Conservation (phyloP, 306 rosid species). For the Notholithocarpus densiflorus region DNA sequence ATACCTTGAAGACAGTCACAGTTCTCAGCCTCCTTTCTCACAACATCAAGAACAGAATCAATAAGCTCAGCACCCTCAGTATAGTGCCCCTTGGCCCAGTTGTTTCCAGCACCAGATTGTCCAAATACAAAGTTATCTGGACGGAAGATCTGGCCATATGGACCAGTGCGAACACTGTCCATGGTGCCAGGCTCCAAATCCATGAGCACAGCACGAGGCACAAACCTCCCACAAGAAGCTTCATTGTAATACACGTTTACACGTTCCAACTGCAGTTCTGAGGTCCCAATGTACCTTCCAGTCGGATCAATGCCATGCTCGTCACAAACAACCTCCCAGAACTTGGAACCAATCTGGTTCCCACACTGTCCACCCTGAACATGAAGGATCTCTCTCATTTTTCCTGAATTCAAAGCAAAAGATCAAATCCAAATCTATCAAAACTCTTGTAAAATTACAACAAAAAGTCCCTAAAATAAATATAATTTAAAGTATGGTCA, state of each 20-base stretch:
- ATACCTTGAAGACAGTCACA: conserved; percentile 59
- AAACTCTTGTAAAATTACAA: neutral
- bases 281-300: conserved; percentile 44
- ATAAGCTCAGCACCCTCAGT: conserved; percentile 62
- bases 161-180: conserved; percentile 60
- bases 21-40: conserved; percentile 56
- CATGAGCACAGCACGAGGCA: conserved; percentile 63
- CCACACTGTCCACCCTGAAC: conserved; percentile 65
- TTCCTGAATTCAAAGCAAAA: conserved; percentile 22
- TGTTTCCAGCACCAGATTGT: conserved; percentile 62
- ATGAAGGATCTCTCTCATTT: conserved; percentile 63
- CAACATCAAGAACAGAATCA: conserved; percentile 56
- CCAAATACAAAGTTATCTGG: conserved; percentile 61
- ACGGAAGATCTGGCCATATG: conserved; percentile 57
- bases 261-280: conserved; percentile 56
- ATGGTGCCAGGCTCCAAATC: conserved; percentile 59
- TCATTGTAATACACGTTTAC: conserved; percentile 57
- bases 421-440: conserved; percentile 9
- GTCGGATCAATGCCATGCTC: conserved; percentile 66
- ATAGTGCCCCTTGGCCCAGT: conserved; percentile 62
- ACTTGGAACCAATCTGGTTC: conserved; percentile 60
- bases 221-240: conserved; percentile 58
- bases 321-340: conserved; percentile 65
- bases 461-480: neutral
- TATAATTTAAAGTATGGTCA: neutral